Evolutionary conservation across 2,329 filamentous ascomycete species (phyloP).

Genomic region (Cadophora gregata): DNA sequence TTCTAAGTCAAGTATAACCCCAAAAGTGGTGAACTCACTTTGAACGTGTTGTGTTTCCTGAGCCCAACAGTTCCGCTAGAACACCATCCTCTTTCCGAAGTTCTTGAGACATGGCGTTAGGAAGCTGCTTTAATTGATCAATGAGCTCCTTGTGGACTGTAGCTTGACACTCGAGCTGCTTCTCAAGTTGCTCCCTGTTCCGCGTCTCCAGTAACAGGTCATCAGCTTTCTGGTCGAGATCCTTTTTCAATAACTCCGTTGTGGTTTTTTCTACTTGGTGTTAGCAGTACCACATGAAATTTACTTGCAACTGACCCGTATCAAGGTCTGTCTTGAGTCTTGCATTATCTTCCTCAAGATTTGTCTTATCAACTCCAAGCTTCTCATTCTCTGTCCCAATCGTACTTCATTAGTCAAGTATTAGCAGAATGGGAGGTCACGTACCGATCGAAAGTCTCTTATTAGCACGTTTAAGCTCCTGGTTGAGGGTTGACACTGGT

Average conservation of each 20-base stretch:
- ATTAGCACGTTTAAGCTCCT: constrained; percentile 19
- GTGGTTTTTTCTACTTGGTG: constrained; percentile 11
- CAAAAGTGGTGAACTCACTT: constrained; percentile 36
- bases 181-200: constrained; percentile 30
- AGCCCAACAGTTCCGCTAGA: constrained; percentile 32
- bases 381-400: background rate
- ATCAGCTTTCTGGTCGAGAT: constrained; percentile 27
- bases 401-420: background rate
- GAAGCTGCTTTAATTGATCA: constrained; percentile 34
- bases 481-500: constrained; percentile 17
- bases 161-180: constrained; percentile 30
- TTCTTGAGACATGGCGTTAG: constrained; percentile 27
- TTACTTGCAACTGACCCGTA: background rate
- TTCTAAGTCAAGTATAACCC: constrained; percentile 19
- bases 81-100: constrained; percentile 34
- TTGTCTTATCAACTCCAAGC: constrained; percentile 1
- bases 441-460: constrained; percentile 9
- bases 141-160: constrained; percentile 32
- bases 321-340: background rate
- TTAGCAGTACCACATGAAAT: constrained; percentile 1
- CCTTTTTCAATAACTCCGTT: constrained; percentile 22
- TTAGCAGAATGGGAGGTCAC: background rate
- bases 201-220: constrained; percentile 31
- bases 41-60: constrained; percentile 33
- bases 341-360: constrained; percentile 9